phyloP scores from a whole-genome alignment of 139 green algal genomes.

The Micromonas pusilla region DNA sequence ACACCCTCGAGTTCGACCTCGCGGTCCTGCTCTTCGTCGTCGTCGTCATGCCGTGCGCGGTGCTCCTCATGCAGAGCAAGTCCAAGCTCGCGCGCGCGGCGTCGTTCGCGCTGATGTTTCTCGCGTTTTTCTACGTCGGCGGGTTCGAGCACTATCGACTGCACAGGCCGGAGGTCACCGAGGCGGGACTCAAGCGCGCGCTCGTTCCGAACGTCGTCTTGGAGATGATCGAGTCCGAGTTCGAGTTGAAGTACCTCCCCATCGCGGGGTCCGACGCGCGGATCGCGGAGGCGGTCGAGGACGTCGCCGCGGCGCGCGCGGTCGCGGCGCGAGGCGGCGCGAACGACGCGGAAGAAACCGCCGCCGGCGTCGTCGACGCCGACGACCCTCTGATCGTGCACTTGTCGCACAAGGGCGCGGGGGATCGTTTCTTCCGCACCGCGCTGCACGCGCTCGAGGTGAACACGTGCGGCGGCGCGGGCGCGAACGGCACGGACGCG shows the following conservation, averaged over 20 bases:
- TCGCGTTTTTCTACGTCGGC: background rate
- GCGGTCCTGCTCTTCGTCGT: background rate
- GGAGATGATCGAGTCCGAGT: background rate
- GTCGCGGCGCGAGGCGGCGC: too few species aligned
- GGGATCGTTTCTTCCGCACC: background rate
- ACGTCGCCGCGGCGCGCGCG: too few species aligned
- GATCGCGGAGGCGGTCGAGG: background rate
- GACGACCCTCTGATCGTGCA: background rate
- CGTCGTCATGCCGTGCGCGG: background rate
- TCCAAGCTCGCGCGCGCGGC: background rate
- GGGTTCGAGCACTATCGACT: conserved; percentile 6
- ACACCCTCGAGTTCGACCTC: conserved; percentile 12
- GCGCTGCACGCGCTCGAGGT: background rate
- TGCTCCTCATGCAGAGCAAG: conserved; percentile 16
- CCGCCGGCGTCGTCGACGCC: background rate
- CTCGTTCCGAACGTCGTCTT: background rate
- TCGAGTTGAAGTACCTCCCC: background rate
- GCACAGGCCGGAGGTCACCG: conserved; percentile 1
- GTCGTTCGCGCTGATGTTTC: background rate
- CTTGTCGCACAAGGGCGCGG: background rate
- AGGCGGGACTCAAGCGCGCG: background rate
- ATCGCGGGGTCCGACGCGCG: too few species aligned
- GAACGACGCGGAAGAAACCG: background rate
- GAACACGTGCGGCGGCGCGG: background rate
- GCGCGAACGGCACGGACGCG: background rate